phyloP scores from a whole-genome alignment of 306 rosid species.

The Arachis stenosperma region DNA sequence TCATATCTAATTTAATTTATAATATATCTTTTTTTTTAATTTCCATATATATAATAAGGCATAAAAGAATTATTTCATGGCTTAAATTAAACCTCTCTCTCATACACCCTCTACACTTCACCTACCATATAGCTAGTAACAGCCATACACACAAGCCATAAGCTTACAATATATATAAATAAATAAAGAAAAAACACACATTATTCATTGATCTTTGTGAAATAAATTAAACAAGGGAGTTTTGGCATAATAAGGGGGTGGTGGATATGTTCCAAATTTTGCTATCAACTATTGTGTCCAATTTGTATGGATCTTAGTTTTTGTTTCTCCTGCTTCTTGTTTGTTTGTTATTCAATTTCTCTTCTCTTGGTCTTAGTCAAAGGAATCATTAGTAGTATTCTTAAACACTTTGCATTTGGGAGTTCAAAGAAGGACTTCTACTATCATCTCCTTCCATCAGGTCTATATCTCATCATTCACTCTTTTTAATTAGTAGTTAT shows the following conservation, averaged over 20 bases:
- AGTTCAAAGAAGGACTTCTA: constrained; percentile 30
- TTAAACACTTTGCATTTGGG: constrained; percentile 26
- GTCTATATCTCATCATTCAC: constrained; percentile 1
- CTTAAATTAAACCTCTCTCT: constrained; percentile 39
- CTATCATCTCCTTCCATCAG: constrained; percentile 31
- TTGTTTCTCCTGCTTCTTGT: constrained; percentile 47
- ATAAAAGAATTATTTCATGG: constrained; percentile 37
- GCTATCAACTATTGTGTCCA: constrained; percentile 43
- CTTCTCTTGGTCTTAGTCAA: constrained; percentile 41
- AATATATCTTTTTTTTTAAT: too few species aligned
- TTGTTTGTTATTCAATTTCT: constrained; percentile 43
- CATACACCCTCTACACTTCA: constrained; percentile 78
- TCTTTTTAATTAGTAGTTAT: too few species aligned
- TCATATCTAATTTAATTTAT: constrained; percentile 29
- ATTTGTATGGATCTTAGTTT: constrained; percentile 46
- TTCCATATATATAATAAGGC: neutral
- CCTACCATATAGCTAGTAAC: constrained; percentile 64
- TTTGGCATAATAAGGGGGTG: constrained; percentile 26
- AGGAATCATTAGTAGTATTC: constrained; percentile 28
- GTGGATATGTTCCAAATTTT: constrained; percentile 36
- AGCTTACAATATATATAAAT: too few species aligned
- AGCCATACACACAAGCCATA: constrained; percentile 31
- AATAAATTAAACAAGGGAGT: neutral
- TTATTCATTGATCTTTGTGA: too few species aligned
- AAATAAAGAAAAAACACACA: constrained; percentile 13